Percentiles rank a stretch among this genome's conserved stretches.
Conservation (phyloP, 805 yeast species). For the Saturnispora quitensis region DNA sequence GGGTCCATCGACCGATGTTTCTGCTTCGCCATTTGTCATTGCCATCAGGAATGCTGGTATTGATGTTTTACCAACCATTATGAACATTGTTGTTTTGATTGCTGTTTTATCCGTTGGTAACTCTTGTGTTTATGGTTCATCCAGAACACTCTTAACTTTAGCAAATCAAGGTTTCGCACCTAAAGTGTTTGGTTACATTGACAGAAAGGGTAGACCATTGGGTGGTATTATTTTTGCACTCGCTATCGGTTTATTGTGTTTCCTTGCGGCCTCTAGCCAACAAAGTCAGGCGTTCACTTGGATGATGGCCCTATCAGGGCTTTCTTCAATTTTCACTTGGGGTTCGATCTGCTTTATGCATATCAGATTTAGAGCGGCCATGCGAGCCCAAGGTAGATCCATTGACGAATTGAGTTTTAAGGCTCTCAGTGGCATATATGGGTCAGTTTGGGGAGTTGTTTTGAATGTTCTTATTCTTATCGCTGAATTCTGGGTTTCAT, state of each 20-base stretch:
- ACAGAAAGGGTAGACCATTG: constrained; percentile 63
- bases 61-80: constrained; percentile 50
- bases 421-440: constrained; percentile 54
- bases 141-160: constrained; percentile 53
- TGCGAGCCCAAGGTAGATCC: constrained; percentile 51
- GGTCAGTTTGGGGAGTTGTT: constrained; percentile 49
- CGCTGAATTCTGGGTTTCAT: constrained; percentile 71
- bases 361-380: constrained; percentile 54
- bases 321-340: constrained; percentile 69
- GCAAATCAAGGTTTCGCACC: constrained; percentile 62
- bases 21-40: constrained; percentile 68
- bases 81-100: constrained; percentile 57
- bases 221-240: constrained; percentile 46
- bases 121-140: constrained; percentile 56
- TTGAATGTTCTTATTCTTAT: constrained; percentile 48
- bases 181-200: constrained; percentile 48
- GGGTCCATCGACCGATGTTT: constrained; percentile 38
- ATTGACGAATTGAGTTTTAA: constrained; percentile 53
- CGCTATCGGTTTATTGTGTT: constrained; percentile 46
- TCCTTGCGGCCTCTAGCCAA: constrained; percentile 45
- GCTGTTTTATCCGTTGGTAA: constrained; percentile 65
- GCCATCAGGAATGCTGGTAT: constrained; percentile 47
- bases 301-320: constrained; percentile 61
- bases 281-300: constrained; percentile 54
- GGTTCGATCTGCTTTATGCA: constrained; percentile 55